These are phyloP conservation scores for Fomitopsis betulina DNA, from an alignment of 1,284 basidiomycete species.

Conservation along the genomic window DNA sequence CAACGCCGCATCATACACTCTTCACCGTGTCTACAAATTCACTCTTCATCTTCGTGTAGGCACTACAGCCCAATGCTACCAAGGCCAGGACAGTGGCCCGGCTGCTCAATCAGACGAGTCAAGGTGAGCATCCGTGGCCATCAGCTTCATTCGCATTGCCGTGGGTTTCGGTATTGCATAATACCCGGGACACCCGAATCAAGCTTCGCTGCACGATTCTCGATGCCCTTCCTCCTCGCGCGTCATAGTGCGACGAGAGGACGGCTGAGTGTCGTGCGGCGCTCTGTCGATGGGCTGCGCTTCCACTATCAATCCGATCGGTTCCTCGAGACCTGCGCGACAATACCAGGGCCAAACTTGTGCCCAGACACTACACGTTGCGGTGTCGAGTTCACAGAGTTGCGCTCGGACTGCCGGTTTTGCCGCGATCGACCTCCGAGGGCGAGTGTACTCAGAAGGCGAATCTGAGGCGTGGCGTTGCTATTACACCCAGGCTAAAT, in stretches of 20 bases:
- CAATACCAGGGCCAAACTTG: too few species aligned
- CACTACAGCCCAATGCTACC: slow-evolving; percentile 72
- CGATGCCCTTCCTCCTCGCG: slow-evolving; percentile 23
- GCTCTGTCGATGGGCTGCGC: too few species aligned
- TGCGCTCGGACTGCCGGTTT: not conserved
- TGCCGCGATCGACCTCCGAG: not conserved
- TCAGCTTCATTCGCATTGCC: not conserved
- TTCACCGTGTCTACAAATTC: slow-evolving; percentile 8
- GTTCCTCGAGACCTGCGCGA: too few species aligned
- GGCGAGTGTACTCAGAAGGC: not conserved
- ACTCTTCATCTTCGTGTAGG: slow-evolving; percentile 34
- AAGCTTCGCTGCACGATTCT: too few species aligned
- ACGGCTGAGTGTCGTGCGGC: too few species aligned
- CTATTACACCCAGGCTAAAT: not conserved
- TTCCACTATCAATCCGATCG: too few species aligned
- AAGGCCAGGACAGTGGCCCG: slow-evolving; percentile 31
- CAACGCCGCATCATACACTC: not conserved
- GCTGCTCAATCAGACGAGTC: not conserved
- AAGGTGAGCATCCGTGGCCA: not conserved
- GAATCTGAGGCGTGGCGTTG: not conserved
- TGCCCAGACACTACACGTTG: not conserved
- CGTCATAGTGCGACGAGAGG: slow-evolving; percentile 16
- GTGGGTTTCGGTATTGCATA: not conserved
- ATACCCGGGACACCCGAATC: not conserved
- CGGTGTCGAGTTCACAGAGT: not conserved